phyloP scores from a whole-genome alignment of 208 protist genomes.

The Naegleria lovaniensis region DNA sequence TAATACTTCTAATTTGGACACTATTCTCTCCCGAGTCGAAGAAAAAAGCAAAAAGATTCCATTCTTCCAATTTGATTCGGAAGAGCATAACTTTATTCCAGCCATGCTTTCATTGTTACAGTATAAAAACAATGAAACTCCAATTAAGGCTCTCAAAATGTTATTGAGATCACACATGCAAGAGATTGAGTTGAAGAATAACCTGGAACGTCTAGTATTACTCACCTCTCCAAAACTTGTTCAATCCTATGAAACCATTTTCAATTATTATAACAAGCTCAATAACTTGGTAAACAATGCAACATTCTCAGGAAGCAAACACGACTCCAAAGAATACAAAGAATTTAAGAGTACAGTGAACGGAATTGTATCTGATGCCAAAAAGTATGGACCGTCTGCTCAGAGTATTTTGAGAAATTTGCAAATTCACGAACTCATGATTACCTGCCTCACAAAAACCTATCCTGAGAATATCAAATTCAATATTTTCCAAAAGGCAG shows the following conservation, averaged over 20 bases:
- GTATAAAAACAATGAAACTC: not conserved
- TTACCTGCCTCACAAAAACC: not conserved
- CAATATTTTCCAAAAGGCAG: not conserved
- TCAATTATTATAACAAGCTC: not conserved
- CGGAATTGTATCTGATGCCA: not conserved
- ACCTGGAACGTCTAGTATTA: not conserved
- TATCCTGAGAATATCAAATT: not conserved
- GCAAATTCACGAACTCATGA: not conserved
- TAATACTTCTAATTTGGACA: not conserved
- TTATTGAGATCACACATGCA: not conserved
- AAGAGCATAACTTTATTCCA: not conserved
- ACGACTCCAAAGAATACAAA: not conserved
- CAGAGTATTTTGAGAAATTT: conserved; percentile 19
- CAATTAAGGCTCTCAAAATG: not conserved
- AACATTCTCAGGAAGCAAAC: not conserved
- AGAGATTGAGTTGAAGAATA: not conserved
- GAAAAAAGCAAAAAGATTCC: not conserved
- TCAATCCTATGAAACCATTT: not conserved
- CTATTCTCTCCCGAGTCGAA: not conserved
- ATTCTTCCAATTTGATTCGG: not conserved
- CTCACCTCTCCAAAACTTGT: not conserved
- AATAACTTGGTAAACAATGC: not conserved
- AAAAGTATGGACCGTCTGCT: not conserved
- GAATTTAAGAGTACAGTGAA: not conserved
- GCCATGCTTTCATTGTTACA: not conserved